Base-by-base conservation (phyloP, 148 eudicot species). In the Chenopodium formosanum region DNA sequence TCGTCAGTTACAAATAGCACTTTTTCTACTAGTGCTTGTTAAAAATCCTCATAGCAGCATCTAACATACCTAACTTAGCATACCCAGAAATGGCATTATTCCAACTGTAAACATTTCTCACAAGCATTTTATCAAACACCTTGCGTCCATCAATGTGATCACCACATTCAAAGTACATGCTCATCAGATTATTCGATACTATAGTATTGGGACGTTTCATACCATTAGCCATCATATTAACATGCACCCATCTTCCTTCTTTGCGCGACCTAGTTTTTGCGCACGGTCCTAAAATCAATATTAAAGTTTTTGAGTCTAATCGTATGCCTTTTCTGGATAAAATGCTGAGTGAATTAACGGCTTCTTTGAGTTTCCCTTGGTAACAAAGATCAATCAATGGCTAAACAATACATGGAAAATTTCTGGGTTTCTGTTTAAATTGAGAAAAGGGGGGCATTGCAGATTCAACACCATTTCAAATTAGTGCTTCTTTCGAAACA, bases 1-100 rank as follows among this genome's bases (percentile, higher is more conserved):
- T n/a, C n/a, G n/a, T n/a, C n/a, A n/a, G n/a, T n/a, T n/a, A n/a
- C n/a, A n/a, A n/a, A n/a, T n/a, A n/a, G n/a, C n/a, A n/a, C n/a
- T n/a, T n/a, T n/a, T n/a, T n/a, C n/a, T n/a, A n/a, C n/a, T n/a
- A n/a, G n/a, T n/a, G n/a, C n/a, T 75, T 80, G 77, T 91, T 93
- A 84, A 94, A 93, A 84, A 92, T 70, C 68, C 76, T 83, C 87
- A 77, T 85, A 75, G 93, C 95, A 14, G 88, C 87, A 29, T 77
- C 78, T 14, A 90, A 22, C 94, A 92, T 89, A 46, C 96, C 89
- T 29, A 82, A 75, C 76, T 90, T 92, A n/a, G 87, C 87, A 82
- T 95, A 93, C 89, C 98, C 97, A 82, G 95, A 93, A 68, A 93
- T 86, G 85, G 91, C 88, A 89, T 86, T 92, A 46, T 94, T 92